Conservation (phyloP, 73 alveolate genomes). For the Paramecium octaurelia region DNA sequence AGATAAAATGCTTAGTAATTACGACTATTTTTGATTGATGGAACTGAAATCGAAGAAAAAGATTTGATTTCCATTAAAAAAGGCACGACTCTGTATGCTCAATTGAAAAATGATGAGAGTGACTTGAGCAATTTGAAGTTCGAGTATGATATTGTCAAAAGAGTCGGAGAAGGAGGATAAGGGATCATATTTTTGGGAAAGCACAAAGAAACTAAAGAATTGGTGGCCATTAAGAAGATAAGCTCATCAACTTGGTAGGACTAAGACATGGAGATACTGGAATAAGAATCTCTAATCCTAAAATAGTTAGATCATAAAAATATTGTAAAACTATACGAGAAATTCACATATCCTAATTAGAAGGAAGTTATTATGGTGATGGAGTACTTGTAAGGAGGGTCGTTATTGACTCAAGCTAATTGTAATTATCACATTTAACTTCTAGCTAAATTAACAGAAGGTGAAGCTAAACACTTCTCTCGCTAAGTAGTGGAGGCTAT, state of each 20-base stretch:
- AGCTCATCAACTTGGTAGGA: not conserved
- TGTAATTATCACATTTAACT: slow-evolving; percentile 65
- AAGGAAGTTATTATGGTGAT: slow-evolving; percentile 72
- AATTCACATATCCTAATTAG: slow-evolving; percentile 51
- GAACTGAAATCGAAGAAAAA: slow-evolving; percentile 8
- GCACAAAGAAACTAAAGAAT: slow-evolving; percentile 73
- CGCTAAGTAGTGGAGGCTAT: slow-evolving; percentile 72
- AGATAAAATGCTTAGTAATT: not conserved
- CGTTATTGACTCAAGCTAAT: slow-evolving; percentile 67
- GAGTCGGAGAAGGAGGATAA: slow-evolving; percentile 62
- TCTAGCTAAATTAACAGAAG: slow-evolving; percentile 72
- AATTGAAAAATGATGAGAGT: slow-evolving; percentile 1
- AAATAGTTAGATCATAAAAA: slow-evolving; percentile 73
- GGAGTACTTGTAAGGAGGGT: slow-evolving; percentile 92
- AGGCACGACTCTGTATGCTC: not conserved
- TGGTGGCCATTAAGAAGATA: slow-evolving; percentile 70
- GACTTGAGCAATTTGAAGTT: slow-evolving; percentile 5
- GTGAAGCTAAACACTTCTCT: slow-evolving; percentile 63
- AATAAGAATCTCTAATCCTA: slow-evolving; percentile 66
- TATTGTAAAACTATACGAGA: slow-evolving; percentile 69
- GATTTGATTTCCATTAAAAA: not conserved
- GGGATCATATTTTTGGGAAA: slow-evolving; percentile 62
- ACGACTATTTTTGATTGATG: not conserved
- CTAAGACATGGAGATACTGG: not conserved
- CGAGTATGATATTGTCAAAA: slow-evolving; percentile 27